Conservation (phyloP, 305 asterid genomes). For the Rubia tinctorum region DNA sequence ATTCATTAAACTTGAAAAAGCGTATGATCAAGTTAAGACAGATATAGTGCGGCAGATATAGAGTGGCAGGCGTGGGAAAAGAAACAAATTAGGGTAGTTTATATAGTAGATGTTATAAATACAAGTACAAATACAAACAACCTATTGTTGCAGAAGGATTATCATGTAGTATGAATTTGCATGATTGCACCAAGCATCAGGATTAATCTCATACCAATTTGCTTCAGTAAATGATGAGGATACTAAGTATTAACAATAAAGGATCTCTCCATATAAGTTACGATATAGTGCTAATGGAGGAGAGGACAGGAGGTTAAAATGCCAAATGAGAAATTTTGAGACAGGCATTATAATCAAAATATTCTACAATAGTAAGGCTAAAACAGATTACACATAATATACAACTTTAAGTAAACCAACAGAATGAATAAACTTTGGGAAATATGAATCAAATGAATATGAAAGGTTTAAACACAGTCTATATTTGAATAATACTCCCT, state of each 20-base stretch:
- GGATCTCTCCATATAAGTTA: not conserved
- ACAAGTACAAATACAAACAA: not conserved
- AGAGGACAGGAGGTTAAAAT: not conserved
- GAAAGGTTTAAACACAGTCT: too few relatives aligned
- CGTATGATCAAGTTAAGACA: not conserved
- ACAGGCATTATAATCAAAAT: not conserved
- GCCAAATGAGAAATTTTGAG: not conserved
- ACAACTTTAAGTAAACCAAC: too few relatives aligned
- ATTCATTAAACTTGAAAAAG: too few relatives aligned
- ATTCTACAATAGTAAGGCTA: not conserved
- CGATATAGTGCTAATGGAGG: not conserved
- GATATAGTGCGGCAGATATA: not conserved
- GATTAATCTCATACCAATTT: not conserved
- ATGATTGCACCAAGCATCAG: not conserved
- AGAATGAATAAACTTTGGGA: too few relatives aligned
- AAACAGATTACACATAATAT: not conserved
- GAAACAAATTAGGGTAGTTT: not conserved
- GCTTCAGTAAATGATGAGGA: not conserved
- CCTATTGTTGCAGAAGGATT: not conserved
- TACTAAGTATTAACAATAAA: not conserved
- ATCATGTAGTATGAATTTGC: not conserved
- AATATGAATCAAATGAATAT: too few relatives aligned
- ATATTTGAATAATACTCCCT: too few relatives aligned
- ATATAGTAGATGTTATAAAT: not conserved
- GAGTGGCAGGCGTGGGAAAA: not conserved